Base-by-base conservation (phyloP, 2,329 filamentous ascomycete species). In the Aureobasidium musti region DNA sequence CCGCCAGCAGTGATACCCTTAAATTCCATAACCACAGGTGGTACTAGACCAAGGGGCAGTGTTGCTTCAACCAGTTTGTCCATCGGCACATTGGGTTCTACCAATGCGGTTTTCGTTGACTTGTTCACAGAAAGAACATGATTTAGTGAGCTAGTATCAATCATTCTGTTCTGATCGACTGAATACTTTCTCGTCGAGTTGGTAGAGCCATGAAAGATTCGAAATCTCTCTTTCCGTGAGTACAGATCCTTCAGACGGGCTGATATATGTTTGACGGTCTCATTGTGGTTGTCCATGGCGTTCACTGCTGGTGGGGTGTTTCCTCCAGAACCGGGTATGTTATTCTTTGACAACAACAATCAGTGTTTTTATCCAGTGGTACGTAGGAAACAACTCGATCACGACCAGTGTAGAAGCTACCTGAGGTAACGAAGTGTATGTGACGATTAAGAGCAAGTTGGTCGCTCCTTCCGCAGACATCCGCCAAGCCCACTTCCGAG, bases 121-220 rank as follows among this genome's bases (percentile, higher is more conserved):
- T 71, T 75, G 72, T 91, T 83, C 56, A 93, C 78, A 10, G 80
- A 76, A 10, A 93, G 79, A 19, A 93, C 84, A 75, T 85, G 82
- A 69, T 81, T 82, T 6, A 93, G 82, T 5, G 74, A 73, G 76
- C 86, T 89, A 43, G 88, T 91, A 75, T 91, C 88, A 66, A 93
- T 81, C 17, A 86, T 68, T 14, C 54, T 47, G 19, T 53, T 59
- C 7, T 7, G 49, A 41, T 53, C 43, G 5, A 56, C 23, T 7
- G 75, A 71, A 10, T 76, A 75, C 23, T 82, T 82, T 10, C 90
- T 86, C 43, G 90, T 92, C 76, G 86, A 90, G 78, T 91, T 91
- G 30, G 90, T 92, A 0, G 88, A 87, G 68, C 90, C 90, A 77
- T 92, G 90, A 71, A 87, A 90, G 73, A 92, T 88, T 21, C 89